Conservation (phyloP, 1,284 basidiomycete species). For the Cryptococcus floricola region DNA sequence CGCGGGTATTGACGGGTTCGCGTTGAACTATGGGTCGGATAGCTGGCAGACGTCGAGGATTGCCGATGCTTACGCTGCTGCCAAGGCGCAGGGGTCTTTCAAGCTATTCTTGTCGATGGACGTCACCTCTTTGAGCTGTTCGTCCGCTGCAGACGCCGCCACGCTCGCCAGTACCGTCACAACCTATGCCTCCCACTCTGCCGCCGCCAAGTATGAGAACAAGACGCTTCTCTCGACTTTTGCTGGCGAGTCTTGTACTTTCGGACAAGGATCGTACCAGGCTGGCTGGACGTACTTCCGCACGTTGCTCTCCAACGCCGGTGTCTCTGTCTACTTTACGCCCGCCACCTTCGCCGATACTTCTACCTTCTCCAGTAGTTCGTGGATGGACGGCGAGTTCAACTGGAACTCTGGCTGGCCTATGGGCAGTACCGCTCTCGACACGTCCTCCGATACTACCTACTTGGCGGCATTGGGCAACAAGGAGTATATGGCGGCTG, state of each 20-base stretch:
- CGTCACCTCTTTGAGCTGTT: slow-evolving; percentile 53
- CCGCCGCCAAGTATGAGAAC: slow-evolving; percentile 58
- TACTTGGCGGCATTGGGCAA: slow-evolving; percentile 33
- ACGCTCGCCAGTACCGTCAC: slow-evolving; percentile 60
- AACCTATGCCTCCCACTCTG: slow-evolving; percentile 58
- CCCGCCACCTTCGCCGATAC: slow-evolving; percentile 45
- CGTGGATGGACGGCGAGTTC: slow-evolving; percentile 48
- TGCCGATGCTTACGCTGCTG: slow-evolving; percentile 59
- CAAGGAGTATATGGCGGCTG: slow-evolving; percentile 47
- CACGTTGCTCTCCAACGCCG: slow-evolving; percentile 9
- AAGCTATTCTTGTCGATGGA: slow-evolving; percentile 65
- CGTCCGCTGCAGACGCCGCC: slow-evolving; percentile 54
- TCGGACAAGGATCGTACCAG: slow-evolving; percentile 55
- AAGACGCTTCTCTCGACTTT: slow-evolving; percentile 70
- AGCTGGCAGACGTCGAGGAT: slow-evolving; percentile 63
- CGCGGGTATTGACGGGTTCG: slow-evolving; percentile 59
- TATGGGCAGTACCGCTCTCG: slow-evolving; percentile 31
- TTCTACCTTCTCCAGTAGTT: slow-evolving; percentile 19
- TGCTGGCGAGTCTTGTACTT: slow-evolving; percentile 66
- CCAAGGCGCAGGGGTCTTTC: slow-evolving; percentile 53
- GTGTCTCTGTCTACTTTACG: slow-evolving; percentile 39
- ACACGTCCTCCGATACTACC: slow-evolving; percentile 23
- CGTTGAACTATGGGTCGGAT: slow-evolving; percentile 63
- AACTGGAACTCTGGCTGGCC: slow-evolving; percentile 53
- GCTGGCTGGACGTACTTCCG: slow-evolving; percentile 37